Conservation (phyloP, 306 rosid genomes). For the Arachis stenosperma region DNA sequence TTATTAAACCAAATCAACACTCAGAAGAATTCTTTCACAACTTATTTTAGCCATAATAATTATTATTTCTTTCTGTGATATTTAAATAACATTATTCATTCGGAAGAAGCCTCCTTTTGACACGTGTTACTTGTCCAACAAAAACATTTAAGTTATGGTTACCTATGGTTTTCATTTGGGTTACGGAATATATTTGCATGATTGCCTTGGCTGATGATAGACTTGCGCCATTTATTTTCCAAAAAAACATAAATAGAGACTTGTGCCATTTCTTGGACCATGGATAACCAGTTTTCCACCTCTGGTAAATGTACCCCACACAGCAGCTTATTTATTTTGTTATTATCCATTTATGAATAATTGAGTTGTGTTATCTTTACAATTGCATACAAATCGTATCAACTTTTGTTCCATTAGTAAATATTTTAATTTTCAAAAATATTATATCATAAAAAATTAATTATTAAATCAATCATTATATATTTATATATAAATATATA, state of each 20-base stretch:
- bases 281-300: slow-evolving; percentile 32
- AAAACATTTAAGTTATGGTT: background rate
- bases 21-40: too few species aligned
- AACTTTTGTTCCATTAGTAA: too few species aligned
- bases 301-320: slow-evolving; percentile 33
- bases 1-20: background rate
- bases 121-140: slow-evolving; percentile 16
- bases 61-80: too few species aligned
- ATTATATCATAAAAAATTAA: too few species aligned
- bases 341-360: slow-evolving; percentile 1
- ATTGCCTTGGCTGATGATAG: background rate
- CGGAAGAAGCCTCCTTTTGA: background rate
- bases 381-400: too few species aligned
- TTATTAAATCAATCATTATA: too few species aligned
- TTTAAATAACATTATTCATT: too few species aligned
- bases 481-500: too few species aligned
- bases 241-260: background rate
- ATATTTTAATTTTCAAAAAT: too few species aligned
- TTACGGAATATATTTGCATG: background rate
- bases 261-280: slow-evolving; percentile 26
- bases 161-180: slow-evolving; percentile 12
- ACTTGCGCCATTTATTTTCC: background rate
- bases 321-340: slow-evolving; percentile 22
- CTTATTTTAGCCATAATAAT: too few species aligned
- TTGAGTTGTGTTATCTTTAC: too few species aligned